Evolutionary conservation across 108 stramenopile genomes (phyloP), one percentile per base, ranked within the genome.

Genomic region (Schizochytrium sp.): DNA sequence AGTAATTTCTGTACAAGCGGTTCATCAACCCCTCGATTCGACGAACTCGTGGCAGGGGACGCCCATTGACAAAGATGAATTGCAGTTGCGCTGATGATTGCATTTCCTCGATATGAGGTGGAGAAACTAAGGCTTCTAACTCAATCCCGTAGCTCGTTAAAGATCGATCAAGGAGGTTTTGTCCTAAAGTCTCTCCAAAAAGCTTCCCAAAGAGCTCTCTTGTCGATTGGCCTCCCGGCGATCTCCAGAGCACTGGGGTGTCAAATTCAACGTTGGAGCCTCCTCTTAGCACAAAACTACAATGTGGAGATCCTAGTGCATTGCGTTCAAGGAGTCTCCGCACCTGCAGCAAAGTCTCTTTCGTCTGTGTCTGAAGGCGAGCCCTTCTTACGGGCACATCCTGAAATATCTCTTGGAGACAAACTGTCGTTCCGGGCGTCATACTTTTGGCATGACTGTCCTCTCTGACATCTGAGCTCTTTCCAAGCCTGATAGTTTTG

Each of bases 41-140:
- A 8, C 76, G 47, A n/a, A 49, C 47, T 12, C 50, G 53, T 5
- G 50, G 47, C 47, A 83, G 38, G 1, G 76, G 76, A 10, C 76
- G 45, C 28, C 76, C 76, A 55, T 83, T 83, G 8, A 83, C 47
- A 55, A 83, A 83, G 50, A 83, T 55, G 53, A 83, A 83, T 42
- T 83, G 76, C 47, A 83, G 28, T 47, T 7, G 4, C 0, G 76
- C 8, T 13, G 50, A 55, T 10, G 76, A 7, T 10, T 83, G 76
- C 76, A 83, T 83, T 17, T 17, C 76, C 15, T 10, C 47, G 12
- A 40, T 38, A 49, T 5, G 5, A 5, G 76, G 50, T 12, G 76
- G 76, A 5, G 76, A 83, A 5, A 83, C 76, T 47, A 83, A 53
- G 15, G 76, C 76, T 10, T 49, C 53, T 8, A 83, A 10, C 28